Base-by-base conservation (phyloP, 441 rosid species). In the Aquilaria agallochum region DNA sequence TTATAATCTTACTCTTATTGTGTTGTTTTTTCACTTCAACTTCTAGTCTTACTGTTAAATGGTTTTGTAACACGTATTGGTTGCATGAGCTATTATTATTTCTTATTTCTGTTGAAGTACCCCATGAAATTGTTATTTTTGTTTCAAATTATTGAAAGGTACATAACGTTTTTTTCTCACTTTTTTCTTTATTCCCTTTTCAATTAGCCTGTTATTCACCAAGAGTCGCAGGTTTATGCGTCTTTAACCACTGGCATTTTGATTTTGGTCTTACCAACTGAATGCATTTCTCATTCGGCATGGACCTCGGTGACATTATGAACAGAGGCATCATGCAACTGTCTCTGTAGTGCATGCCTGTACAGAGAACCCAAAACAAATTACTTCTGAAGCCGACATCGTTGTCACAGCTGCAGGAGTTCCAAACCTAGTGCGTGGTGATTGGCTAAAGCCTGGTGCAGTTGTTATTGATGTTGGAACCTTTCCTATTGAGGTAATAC, bases 401-500 rank as follows among this genome's bases (percentile, higher is more conserved):
- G 83, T 92, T 68, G 73, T 92, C 49, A 63, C 96, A 14, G 96
- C 93, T 30, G 82, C 85, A 1, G 96, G 98, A 57, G 82, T 86
- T 51, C 96, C 98, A 53, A 84, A 83, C 74, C 75, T 92, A 56
- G 85, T 92, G 53, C 88, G 89, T 47, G 86, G 95, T 27, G 76
- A 56, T 75, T 92, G 97, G 98, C 68, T 92, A 63, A 90, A 88
- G 74, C 90, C 80, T 2, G 96, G 96, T 62, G 90, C 92, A 31
- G 88, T 83, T 40, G 89, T 92, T 62, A 79, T 92, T 27, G 98
- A 92, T 74, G 93, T 92, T 3, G 96, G 96, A 46, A 86, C 96
- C 66, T 79, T 66, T 70, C 93, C 95, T 0, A 67, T 92, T 64
- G 95, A 90, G 86, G 98, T 88, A 73, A 64, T 56, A 47, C 11